Percentiles rank a stretch among this genome's conserved stretches.
Evolutionary conservation across 208 protist genomes (phyloP).

Genomic region (Crithidia mellificae): DNA sequence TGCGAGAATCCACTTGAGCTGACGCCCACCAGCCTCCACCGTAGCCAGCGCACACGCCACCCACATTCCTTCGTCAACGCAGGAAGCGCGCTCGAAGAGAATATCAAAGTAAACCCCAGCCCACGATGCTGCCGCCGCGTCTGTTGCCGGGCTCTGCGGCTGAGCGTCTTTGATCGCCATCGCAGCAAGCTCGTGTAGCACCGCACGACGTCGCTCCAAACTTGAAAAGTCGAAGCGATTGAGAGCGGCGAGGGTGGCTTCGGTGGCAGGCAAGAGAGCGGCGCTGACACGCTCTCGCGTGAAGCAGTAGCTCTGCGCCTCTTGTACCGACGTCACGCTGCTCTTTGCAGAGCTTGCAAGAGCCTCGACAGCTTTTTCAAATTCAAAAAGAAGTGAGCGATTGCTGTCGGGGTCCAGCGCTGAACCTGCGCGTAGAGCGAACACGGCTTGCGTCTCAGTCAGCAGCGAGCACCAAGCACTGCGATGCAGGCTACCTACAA

Average conservation of each 20-base stretch:
- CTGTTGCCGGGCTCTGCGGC: not conserved
- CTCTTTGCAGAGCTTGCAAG: not conserved
- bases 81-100: conserved; percentile 29
- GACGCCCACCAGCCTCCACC: not conserved
- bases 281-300: conserved; percentile 5
- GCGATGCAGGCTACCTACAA: conserved; percentile 3
- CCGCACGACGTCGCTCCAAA: conserved; percentile 12
- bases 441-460: conserved; percentile 15
- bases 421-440: conserved; percentile 1
- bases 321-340: not conserved
- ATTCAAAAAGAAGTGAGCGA: conserved; percentile 32
- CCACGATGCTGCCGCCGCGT: not conserved
- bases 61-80: conserved; percentile 33
- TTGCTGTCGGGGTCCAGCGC: conserved; percentile 22
- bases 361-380: conserved; percentile 18
- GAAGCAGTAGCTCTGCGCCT: conserved; percentile 6
- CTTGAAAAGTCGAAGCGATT: conserved; percentile 27
- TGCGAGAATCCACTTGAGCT: conserved; percentile 8
- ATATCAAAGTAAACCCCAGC: conserved; percentile 28
- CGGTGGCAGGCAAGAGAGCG: conserved; percentile 10
- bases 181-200: conserved; percentile 8
- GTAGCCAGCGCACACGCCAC: conserved; percentile 23
- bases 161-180: conserved; percentile 3
- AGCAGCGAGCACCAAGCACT: conserved; percentile 22
- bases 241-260: conserved; percentile 18